phyloP scores from a whole-genome alignment of 495 filamentous ascomycete species.

The Cenococcum geophilum region DNA sequence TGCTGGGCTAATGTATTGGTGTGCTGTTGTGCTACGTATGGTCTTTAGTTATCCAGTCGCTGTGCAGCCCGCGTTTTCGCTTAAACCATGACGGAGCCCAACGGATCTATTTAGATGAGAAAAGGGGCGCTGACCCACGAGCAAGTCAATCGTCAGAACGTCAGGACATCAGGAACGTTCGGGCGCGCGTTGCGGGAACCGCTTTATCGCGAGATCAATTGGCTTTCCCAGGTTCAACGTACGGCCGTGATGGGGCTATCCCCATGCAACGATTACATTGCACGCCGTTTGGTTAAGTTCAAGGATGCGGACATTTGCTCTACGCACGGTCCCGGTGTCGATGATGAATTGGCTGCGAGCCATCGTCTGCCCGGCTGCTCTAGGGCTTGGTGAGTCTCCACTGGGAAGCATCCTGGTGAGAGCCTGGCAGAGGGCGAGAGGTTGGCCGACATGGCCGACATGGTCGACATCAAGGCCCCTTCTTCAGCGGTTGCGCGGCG shows the following conservation, averaged over 20 bases:
- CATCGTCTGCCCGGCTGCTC: not conserved
- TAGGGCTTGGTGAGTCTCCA: not conserved
- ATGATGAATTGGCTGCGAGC: conserved; percentile 14
- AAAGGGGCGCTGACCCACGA: not conserved
- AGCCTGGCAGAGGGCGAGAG: not conserved
- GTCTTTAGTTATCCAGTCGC: too few relatives aligned
- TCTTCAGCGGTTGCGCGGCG: not conserved
- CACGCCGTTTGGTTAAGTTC: not conserved
- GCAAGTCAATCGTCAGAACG: too few relatives aligned
- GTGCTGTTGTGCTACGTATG: not conserved
- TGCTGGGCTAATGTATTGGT: not conserved
- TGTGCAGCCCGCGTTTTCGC: not conserved
- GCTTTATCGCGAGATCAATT: not conserved
- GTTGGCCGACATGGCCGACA: not conserved
- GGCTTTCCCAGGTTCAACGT: not conserved
- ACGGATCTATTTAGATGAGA: not conserved
- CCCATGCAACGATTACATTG: not conserved
- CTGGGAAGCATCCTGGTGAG: not conserved
- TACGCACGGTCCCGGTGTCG: conserved; percentile 3
- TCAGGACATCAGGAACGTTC: not conserved
- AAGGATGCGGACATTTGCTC: not conserved
- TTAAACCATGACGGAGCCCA: not conserved
- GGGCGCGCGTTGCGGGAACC: not conserved
- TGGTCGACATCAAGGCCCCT: not conserved
- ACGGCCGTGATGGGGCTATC: not conserved